Base-by-base conservation (phyloP, 768 basidiomycete species). In the Suillus alpinus region DNA sequence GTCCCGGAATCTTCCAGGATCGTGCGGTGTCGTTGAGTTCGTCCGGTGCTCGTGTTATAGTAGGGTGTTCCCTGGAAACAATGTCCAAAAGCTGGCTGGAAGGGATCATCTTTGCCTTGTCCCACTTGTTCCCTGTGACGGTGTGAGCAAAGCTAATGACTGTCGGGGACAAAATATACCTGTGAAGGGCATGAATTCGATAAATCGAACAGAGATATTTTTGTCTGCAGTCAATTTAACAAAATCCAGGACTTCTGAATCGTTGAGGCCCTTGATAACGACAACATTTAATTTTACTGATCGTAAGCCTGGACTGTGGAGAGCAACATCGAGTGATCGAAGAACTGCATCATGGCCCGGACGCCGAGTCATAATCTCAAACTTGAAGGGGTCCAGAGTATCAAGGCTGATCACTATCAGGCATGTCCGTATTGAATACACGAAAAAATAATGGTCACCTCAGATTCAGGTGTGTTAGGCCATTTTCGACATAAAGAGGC, bases 161-260 rank as follows among this genome's bases (percentile, higher is more conserved):
- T 46, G 4, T 46, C 20, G 23, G 41, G 49, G 40, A 60, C 3
- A 41, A 55, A 23, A 68, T 73, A 63, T 64, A 90, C 89, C 94
- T 65, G 86, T 89, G 71, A 96, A 96, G 12, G 94, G 92, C 94
- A 96, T 95, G 69, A 91, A 95, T 73, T 95, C 93, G 60, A 95
- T 95, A 72, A 95, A 94, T 40, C 94, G 84, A 43, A 94, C 85
- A 41, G 85, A 90, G 29, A 94, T 73, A 2, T 76, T 72, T 49
- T 78, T 78, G 49, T 88, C 75, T 65, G 81, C 84, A 5, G 90
- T 91, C 74, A 95, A 76, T 66, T 88, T 84, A 43, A 93, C 85
- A 68, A 95, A 95, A 60, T 89, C 87, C 2, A 86, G 70, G 13
- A 93, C 77, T 72, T 95, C 92, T n/a, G 77, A 72, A 67, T 94